These are phyloP conservation scores for Parachaetomium inaequale DNA, from an alignment of 495 filamentous ascomycete species.

Conservation along the genomic window DNA sequence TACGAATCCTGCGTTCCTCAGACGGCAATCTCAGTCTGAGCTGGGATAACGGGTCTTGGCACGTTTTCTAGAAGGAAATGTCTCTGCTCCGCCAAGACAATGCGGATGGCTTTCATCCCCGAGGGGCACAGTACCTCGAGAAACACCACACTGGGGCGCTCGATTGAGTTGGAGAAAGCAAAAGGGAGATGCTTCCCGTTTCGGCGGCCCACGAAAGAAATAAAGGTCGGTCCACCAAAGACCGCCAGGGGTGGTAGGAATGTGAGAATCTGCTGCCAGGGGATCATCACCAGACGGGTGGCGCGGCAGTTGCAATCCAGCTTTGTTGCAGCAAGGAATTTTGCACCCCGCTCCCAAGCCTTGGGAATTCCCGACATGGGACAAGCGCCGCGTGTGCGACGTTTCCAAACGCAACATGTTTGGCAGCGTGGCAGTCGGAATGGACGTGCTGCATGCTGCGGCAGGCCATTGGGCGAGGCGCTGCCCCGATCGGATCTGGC, in stretches of 20 bases:
- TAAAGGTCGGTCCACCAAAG: conserved; percentile 12
- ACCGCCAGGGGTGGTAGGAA: neutral
- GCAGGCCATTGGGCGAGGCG: neutral
- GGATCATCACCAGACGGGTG: neutral
- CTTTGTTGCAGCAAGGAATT: neutral
- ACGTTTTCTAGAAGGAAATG: conserved; percentile 16
- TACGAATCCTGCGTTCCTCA: too few relatives aligned
- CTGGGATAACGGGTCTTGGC: conserved; percentile 6
- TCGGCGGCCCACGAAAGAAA: neutral
- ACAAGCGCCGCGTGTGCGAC: neutral
- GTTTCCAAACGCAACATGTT: conserved; percentile 4
- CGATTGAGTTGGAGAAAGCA: neutral
- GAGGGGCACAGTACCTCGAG: neutral
- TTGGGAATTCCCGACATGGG: neutral
- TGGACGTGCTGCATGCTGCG: neutral
- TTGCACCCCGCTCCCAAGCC: neutral
- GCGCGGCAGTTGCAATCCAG: conserved; percentile 1
- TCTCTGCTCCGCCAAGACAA: conserved; percentile 8
- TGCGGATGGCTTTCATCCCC: neutral
- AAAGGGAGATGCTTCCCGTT: neutral
- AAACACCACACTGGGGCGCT: neutral
- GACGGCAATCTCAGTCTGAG: too few relatives aligned
- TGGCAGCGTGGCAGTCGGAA: conserved; percentile 8
- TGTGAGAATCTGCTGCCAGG: neutral
- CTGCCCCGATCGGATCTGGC: conserved; percentile 25